Base-by-base conservation (phyloP, 2,329 filamentous ascomycete genomes). In the Cladosporium phlei region DNA sequence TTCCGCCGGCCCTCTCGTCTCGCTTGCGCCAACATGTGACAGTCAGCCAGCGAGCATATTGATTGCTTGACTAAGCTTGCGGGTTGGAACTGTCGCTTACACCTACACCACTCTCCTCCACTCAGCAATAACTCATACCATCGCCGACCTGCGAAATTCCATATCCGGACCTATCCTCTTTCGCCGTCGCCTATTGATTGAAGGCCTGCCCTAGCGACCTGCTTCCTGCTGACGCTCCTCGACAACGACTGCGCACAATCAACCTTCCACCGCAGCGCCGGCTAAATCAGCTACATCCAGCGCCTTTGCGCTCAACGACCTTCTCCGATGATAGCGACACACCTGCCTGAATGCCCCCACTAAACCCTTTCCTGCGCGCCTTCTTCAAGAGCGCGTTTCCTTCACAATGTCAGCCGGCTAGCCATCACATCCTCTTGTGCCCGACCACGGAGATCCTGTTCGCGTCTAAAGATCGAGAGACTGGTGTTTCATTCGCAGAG, bases 351-450 rank as follows among this genome's bases (percentile, higher is more conserved):
- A 62, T 62, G 59, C 58, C 58, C 47, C 88, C 93, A 75, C 79
- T 97, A 83, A 98, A 98, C 74, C 93, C 93, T 69, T 97, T 96
- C 73, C 79, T 98, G 70, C 85, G 87, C 77, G 89, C 91, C 78
- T 97, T 98, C 82, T 96, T 96, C 79, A 89, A 88, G 76, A 97
- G 89, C 80, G 83, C 88, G 68, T 79, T 96, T 66, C 85, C 86
- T 59, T 76, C 85, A 62, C 91, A 97, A 82, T 97, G 93, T 76
- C 81, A 84, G 54, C 90, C 93, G 46, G 79, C 89, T 55, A 86
- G 93, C 69, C 88, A 95, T 68, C 88, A 97, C 75, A 80, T 98
- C 60, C 80, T 98, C 47, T 84, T 98, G 42, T 91, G 97, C 28
- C 93, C 93, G 37, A 86, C 86, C 45, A 96, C 91, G 64, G 91